Base-by-base conservation (phyloP, 78 protist genomes). In the Isochrysis galbana region DNA sequence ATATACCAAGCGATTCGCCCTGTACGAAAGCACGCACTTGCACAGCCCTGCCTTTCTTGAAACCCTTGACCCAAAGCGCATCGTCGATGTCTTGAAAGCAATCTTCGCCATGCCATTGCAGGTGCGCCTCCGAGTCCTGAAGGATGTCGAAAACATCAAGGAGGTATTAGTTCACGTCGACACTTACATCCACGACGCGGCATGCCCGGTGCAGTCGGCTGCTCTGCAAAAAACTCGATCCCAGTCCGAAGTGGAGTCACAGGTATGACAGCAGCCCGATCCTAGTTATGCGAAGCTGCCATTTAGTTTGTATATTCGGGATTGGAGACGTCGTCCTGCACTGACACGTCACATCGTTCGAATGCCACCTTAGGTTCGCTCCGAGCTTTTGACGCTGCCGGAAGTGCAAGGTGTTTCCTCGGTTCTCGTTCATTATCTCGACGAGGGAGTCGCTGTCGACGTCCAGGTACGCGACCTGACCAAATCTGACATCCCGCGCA, bases 101-200 rank as follows among this genome's bases (percentile, higher is more conserved):
- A n/a, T n/a, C n/a, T n/a, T n/a, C n/a, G n/a, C n/a, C n/a, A n/a
- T n/a, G n/a, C n/a, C n/a, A n/a, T n/a, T n/a, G 78, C 78, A 22
- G 32, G 78, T 69, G 38, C 78, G 78, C 17, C 29, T 38, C 19
- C 2, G 10, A 14, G 34, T 78, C 22, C 48, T 42, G 29, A 42
- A 39, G 34, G 34, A 2, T 14, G 29, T 38, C 17, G 39, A 23
- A 2, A 19, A 4, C 14, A 19, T 44, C 55, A 29, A 14, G 19
- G 88, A 80, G 54, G 88, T 80, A 19, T 54, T 80, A 22, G 88
- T 80, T 10, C 88, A 44, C 55, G 84, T 77, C 34, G 84, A 77
- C 46, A 77, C 84, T 17, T 11, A 26, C 32, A 41, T 46, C 34
- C 84, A 77, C 84, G 84, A 77, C 84, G 7, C 1, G 29, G 2